Evolutionary conservation across 2,329 filamentous ascomycete species (phyloP), one percentile per base, ranked within the genome.

Genomic region (Cordyceps sp.): DNA sequence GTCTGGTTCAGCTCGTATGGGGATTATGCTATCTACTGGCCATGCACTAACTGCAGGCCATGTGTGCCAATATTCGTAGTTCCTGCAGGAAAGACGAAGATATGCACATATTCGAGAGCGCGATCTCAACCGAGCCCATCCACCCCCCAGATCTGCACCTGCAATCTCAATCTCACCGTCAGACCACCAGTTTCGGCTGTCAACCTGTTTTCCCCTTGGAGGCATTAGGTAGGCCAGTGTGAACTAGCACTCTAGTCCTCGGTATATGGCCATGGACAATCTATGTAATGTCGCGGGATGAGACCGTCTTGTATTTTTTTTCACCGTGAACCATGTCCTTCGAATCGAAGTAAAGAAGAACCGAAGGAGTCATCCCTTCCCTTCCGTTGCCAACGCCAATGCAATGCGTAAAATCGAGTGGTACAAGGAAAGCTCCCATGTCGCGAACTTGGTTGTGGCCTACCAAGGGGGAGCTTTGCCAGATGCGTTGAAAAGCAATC

Each of bases 331-430:
- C 45, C 49, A 46, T 44, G 41, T 44, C 47, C 46, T 36, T 49
- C 46, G 37, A 38, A 33, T 27, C 41, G 29, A 31, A 37, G 44
- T 39, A 39, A 46, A 36, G 39, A 42, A 40, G 28, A 45, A 44
- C 41, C 39, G 36, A 41, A 37, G 43, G 46, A 37, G 44, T 48
- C 42, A 42, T 41, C 42, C 43, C 43, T 41, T 33, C 34, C 42
- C 46, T 36, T 47, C 48, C 54, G 48, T 45, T 48, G 40, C 54
- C 48, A 70, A 72, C 67, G 67, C 67, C 67, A 53, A 45, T 70
- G 67, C 66, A 65, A 71, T 70, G 66, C 66, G 47, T 43, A 36
- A 37, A 50, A 45, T 42, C 42, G 54, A 50, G 49, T 53, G 49
- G 46, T 59, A 58, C 55, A 59, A 45, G 47, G 45, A 42, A 45